Evolutionary conservation across 805 yeast genomes (phyloP).

Genomic region (Metschnikowia kunwiensis): DNA sequence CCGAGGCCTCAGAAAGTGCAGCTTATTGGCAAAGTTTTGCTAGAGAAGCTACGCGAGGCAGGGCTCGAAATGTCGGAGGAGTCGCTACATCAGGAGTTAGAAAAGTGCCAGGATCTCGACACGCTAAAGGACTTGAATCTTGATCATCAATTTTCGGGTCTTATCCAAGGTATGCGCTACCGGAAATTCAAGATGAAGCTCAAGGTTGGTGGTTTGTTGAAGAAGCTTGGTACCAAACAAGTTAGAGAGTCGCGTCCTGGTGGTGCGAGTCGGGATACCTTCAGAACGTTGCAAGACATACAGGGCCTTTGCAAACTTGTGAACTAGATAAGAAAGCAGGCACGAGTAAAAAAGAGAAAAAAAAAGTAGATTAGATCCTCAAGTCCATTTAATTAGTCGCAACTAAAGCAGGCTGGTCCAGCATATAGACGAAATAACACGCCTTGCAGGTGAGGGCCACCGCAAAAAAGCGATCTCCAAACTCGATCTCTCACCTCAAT

Average conservation of each 20-base stretch:
- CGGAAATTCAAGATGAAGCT: slow-evolving; percentile 6
- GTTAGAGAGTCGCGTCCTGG: no score
- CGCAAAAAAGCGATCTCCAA: no score
- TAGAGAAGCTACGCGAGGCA: slow-evolving; percentile 1
- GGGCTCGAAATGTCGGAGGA: slow-evolving; percentile 5
- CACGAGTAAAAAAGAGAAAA: no score
- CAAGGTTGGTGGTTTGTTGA: slow-evolving; percentile 2
- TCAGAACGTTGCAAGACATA: no score
- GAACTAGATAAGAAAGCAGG: no score
- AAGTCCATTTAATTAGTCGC: no score
- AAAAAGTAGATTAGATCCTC: no score
- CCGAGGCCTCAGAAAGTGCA: slow-evolving; percentile 1
- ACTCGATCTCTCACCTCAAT: neutral
- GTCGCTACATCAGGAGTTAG: slow-evolving; percentile 2
- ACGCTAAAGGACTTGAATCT: slow-evolving; percentile 7
- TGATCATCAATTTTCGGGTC: slow-evolving; percentile 2
- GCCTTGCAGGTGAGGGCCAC: no score
- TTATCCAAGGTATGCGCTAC: slow-evolving; percentile 3
- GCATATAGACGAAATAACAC: no score
- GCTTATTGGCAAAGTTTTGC: neutral
- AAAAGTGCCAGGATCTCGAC: slow-evolving; percentile 8
- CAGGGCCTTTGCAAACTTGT: no score
- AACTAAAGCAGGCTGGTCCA: no score
- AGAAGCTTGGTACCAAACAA: neutral
- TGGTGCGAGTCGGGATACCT: no score